Evolutionary conservation across 345 rosid species (phyloP).

Genomic region (Gossypium mustelinum): DNA sequence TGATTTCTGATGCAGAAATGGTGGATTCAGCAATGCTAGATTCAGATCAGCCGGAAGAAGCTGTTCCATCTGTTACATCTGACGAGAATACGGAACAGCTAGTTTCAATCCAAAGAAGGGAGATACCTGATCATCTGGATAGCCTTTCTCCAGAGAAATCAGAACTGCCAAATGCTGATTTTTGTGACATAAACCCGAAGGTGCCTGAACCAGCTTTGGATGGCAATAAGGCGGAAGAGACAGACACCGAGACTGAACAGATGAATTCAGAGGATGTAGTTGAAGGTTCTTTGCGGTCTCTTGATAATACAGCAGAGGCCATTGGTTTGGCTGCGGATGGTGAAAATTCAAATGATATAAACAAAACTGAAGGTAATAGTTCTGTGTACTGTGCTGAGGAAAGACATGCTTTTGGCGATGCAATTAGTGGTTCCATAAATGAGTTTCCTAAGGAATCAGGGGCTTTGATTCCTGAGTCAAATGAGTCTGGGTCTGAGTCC

Average conservation of each 20-base stretch:
- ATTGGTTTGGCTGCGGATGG: conserved; percentile 10
- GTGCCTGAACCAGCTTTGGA: conserved; percentile 13
- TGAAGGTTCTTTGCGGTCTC: background rate
- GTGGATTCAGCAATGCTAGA: conserved; percentile 8
- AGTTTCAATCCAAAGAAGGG: conserved; percentile 20
- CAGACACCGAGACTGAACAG: conserved; percentile 16
- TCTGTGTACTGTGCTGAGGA: conserved; percentile 18
- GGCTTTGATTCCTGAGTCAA: conserved; percentile 51
- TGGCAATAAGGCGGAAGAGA: conserved; percentile 24
- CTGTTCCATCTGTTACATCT: conserved; percentile 10
- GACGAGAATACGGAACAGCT: conserved; percentile 17
- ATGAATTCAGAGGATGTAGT: conserved; percentile 21
- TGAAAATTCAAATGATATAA: conserved; percentile 8
- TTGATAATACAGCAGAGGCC: conserved; percentile 15
- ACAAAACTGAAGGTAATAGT: conserved; percentile 16
- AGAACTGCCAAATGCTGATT: conserved; percentile 16
- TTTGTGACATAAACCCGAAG: conserved; percentile 18
- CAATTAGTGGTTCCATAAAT: conserved; percentile 36
- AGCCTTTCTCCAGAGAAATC: conserved; percentile 12
- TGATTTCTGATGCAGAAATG: conserved; percentile 27
- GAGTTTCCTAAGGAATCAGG: conserved; percentile 37
- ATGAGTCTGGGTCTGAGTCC: conserved; percentile 62
- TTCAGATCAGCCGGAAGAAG: conserved; percentile 25
- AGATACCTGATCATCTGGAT: conserved; percentile 8
- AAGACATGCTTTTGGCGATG: conserved; percentile 25